phyloP scores from a whole-genome alignment of 441 rosid species.

The Rhodomyrtus psidioides region DNA sequence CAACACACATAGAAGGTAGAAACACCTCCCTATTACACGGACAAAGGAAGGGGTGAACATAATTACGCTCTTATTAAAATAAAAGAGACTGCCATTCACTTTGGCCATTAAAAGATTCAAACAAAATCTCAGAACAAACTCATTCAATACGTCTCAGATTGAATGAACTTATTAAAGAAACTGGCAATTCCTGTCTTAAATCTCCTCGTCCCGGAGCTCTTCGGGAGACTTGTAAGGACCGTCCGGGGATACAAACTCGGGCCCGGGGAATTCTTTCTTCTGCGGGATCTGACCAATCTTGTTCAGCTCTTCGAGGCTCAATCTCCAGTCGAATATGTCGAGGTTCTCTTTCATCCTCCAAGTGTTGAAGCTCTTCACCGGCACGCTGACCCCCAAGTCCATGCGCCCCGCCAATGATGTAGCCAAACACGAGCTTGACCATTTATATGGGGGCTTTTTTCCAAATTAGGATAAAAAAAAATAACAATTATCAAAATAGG shows the following conservation, averaged over 20 bases:
- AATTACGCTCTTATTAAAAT: not conserved
- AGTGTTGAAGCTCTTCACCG: slow-evolving; percentile 39
- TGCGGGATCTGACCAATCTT: slow-evolving; percentile 33
- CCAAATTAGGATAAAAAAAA: too few species aligned
- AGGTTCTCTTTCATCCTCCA: slow-evolving; percentile 43
- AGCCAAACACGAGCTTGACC: not conserved
- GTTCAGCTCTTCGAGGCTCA: slow-evolving; percentile 17
- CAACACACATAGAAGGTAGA: not conserved
- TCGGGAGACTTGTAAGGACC: slow-evolving; percentile 29
- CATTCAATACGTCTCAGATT: not conserved
- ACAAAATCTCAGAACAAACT: not conserved
- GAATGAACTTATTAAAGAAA: not conserved
- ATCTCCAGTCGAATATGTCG: slow-evolving; percentile 34
- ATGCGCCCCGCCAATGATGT: not conserved
- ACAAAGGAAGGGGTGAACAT: not conserved
- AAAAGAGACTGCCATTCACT: not conserved
- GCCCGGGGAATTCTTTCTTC: slow-evolving; percentile 13
- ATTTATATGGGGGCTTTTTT: not conserved
- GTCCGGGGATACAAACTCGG: slow-evolving; percentile 14
- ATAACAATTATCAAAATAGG: too few species aligned
- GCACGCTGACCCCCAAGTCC: slow-evolving; percentile 34
- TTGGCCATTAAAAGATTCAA: not conserved
- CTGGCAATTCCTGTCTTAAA: slow-evolving; percentile 4
- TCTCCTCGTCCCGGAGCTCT: slow-evolving; percentile 53
- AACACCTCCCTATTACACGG: not conserved